Base-by-base conservation (phyloP, 2,329 filamentous ascomycete genomes). In the Epichloe bromicola region DNA sequence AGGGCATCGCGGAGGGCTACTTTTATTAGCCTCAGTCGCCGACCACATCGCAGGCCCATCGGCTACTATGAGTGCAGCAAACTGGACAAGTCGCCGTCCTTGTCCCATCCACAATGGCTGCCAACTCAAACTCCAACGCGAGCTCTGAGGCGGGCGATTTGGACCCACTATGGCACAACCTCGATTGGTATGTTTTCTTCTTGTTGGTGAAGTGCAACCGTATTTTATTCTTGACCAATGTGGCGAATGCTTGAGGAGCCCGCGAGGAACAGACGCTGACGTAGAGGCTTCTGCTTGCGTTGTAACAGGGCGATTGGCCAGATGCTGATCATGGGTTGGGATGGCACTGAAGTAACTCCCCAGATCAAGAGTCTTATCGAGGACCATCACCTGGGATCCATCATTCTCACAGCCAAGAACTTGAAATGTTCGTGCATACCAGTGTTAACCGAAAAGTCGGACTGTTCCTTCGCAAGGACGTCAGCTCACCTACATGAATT, bases 371-470 rank as follows among this genome's bases (percentile, higher is more conserved):
- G 80, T 59, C 76, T 90, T 58, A 93, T 95, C 61, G 82, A 87
- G 65, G 78, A 88, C 58, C 82, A 91, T 65, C 86, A 97, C 65
- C 75, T 98, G 46, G 93, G 93, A 51, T 93, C 88, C 49, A 86
- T 97, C 61, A 74, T 89, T 53, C 70, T 93, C 55, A 90, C 86
- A 39, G 86, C 86, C 55, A 91, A 90, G 71, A 93, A 93, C 58
- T 73, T 91, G 50, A 88, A 88, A 74, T 87, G 87, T 91, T 68
- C 66, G 74, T 48, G 40, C 34, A 11, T n/a, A 46, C 40, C 23
- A 38, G 23, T 48, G 20, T 26, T 34, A 6, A n/a, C 3, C 11
- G 20, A 34, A 11, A n/a, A n/a, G 15, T 8, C 20, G 3, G 23
- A 20, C 14, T 34, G 4, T 20, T 23, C 2, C 33, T 10, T 34